Evolutionary conservation across 2,329 filamentous ascomycete species (phyloP), one percentile per base, ranked within the genome.

Genomic region (Hawksworthiomyces lignivorus): DNA sequence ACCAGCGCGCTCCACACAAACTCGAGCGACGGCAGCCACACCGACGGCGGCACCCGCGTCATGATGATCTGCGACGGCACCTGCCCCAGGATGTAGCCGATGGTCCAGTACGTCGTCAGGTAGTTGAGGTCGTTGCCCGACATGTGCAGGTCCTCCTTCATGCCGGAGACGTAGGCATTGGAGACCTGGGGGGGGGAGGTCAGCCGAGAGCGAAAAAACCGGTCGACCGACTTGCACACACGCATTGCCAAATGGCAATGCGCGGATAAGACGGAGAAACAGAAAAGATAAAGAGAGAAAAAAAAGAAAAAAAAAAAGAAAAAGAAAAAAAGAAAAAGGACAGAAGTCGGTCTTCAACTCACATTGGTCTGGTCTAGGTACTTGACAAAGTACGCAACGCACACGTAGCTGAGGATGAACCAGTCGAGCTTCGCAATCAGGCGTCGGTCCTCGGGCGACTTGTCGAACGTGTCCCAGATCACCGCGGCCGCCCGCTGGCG

Each of bases 71-170:
- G 65, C 5, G 58, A 60, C 2, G 63, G 61, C 30, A 60, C 56
- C 28, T 65, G 57, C 0, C 62, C 61, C 56, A 81, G 62, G 0
- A 76, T 70, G 48, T 82, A 82, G 8, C 77, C 77, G 1, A 75
- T 66, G 0, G 73, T 79, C 64, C 76, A 82, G 21, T 66, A 69
- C 0, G 73, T 69, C 38, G 56, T 58, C 45, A 66, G 56, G 43
- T 75, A 70, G 39, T 77, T 76, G 17, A 45, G 26, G 29, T 79
- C 59, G 48, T 77, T 77, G 1, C 65, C 64, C 33, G 71, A 66
- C 14, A 79, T 56, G 1, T 59, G 52, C 0, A 77, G 57, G 41
- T 76, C 72, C 50, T 76, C 69, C 52, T 74, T 68, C 69, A 63
- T 62, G 4, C 62, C 61, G 1, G 51, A 62, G 1, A 66, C 61